phyloP scores from a whole-genome alignment of 352 stramenopile species.

The Globisporangium acanthophoron region DNA sequence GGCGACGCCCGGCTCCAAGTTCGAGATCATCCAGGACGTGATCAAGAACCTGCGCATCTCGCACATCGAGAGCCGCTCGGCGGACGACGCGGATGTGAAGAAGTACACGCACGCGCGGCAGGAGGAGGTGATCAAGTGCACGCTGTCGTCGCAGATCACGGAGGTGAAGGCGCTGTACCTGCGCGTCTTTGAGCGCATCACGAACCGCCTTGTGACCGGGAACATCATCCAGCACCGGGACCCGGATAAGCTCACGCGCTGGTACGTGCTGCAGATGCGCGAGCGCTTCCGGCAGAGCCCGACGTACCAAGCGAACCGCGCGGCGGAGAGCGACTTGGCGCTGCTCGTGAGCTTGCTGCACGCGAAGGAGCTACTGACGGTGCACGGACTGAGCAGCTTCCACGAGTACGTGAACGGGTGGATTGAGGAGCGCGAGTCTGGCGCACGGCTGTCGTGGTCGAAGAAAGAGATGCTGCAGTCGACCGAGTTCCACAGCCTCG shows the following conservation, averaged over 20 bases:
- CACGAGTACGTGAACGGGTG: constrained; percentile 61
- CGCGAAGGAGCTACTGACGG: constrained; percentile 69
- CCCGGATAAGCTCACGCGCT: constrained; percentile 71
- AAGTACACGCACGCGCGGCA: constrained; percentile 80
- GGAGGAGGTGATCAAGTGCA: constrained; percentile 82
- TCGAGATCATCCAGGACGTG: constrained; percentile 94
- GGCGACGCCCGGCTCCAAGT: constrained; percentile 95
- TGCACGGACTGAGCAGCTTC: constrained; percentile 72
- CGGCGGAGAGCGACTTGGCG: constrained; percentile 71
- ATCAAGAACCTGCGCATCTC: constrained; percentile 93
- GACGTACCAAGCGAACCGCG: constrained; percentile 56
- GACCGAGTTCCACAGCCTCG: constrained; percentile 58
- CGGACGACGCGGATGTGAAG: constrained; percentile 94
- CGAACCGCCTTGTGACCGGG: constrained; percentile 41
- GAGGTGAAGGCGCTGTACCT: constrained; percentile 64
- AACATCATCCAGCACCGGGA: constrained; percentile 70
- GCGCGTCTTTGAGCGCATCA: constrained; percentile 53
- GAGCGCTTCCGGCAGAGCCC: constrained; percentile 68
- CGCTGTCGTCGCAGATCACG: constrained; percentile 46
- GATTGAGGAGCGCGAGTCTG: constrained; percentile 39
- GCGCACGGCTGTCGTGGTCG: constrained; percentile 58
- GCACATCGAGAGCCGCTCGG: constrained; percentile 93
- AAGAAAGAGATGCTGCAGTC: constrained; percentile 77
- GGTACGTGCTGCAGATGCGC: constrained; percentile 72
- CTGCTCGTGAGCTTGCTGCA: constrained; percentile 72